These are phyloP conservation scores for Talaromyces sp. DNA, from an alignment of 2,329 filamentous ascomycete species.

Conservation along the genomic window DNA sequence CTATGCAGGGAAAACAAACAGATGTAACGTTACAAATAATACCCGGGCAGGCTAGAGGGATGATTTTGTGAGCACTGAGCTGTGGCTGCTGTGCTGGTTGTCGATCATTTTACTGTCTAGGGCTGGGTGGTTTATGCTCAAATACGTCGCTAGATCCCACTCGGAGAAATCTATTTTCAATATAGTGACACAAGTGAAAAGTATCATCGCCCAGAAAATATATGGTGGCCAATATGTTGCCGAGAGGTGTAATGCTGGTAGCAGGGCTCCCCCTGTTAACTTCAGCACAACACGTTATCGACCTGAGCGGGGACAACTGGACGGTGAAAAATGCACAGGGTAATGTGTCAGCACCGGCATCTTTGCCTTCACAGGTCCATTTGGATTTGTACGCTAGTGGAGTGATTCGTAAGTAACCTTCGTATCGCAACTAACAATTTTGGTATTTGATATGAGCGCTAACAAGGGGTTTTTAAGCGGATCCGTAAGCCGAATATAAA, in stretches of 20 bases:
- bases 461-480: conserved; percentile 26
- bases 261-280: conserved; percentile 23
- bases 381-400: conserved; percentile 56
- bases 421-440: neutral
- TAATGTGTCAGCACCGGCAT: conserved; percentile 55
- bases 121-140: neutral
- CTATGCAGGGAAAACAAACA: neutral
- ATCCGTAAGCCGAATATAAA: conserved; percentile 31
- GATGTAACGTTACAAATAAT: neutral
- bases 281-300: conserved; percentile 37
- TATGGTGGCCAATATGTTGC: neutral
- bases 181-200: neutral
- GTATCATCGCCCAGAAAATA: neutral
- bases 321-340: conserved; percentile 46
- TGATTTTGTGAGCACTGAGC: neutral
- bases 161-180: neutral
- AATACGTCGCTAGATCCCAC: neutral
- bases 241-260: neutral
- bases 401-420: conserved; percentile 51
- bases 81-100: neutral
- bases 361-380: conserved; percentile 59
- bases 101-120: neutral
- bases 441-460: neutral
- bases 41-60: neutral
- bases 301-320: conserved; percentile 47